Evolutionary conservation across 257 asterid species (phyloP).

Genomic region (Sherardia arvensis): DNA sequence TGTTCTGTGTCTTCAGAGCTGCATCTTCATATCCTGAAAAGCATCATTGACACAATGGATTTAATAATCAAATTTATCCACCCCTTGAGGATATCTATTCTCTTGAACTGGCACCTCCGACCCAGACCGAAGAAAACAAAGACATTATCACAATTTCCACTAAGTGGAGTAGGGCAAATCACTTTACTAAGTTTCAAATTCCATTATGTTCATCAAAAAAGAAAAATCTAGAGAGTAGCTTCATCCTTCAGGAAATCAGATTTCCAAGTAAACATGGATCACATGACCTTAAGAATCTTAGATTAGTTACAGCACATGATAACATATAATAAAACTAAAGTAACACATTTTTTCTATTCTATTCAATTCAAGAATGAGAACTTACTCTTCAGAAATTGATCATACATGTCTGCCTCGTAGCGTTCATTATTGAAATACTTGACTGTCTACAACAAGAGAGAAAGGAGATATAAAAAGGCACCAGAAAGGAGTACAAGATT

Average conservation of each 20-base stretch:
- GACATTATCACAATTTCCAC: background rate
- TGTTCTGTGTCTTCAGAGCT: conserved; percentile 81
- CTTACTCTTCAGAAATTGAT: conserved; percentile 82
- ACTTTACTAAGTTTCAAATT: conserved; percentile 1
- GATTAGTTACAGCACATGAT: background rate
- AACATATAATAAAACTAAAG: background rate
- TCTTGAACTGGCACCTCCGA: background rate
- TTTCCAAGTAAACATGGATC: background rate
- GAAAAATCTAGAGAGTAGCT: background rate
- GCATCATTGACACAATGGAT: conserved; percentile 8
- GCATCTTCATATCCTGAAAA: conserved; percentile 89
- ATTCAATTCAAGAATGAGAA: conserved; percentile 9
- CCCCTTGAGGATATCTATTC: background rate
- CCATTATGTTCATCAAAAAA: background rate
- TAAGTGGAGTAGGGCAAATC: background rate
- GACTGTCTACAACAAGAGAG: conserved; percentile 61
- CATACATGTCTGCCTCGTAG: conserved; percentile 83
- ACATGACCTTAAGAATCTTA: background rate
- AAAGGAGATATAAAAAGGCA: conserved; percentile 10
- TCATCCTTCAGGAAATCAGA: background rate
- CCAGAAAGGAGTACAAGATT: background rate
- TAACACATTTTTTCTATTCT: background rate
- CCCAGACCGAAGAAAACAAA: background rate
- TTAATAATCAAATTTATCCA: background rate
- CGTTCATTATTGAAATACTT: conserved; percentile 92